Evolutionary conservation across 2,329 filamentous ascomycete species (phyloP).

Genomic region (Nannizziopsis arthrosporioides): DNA sequence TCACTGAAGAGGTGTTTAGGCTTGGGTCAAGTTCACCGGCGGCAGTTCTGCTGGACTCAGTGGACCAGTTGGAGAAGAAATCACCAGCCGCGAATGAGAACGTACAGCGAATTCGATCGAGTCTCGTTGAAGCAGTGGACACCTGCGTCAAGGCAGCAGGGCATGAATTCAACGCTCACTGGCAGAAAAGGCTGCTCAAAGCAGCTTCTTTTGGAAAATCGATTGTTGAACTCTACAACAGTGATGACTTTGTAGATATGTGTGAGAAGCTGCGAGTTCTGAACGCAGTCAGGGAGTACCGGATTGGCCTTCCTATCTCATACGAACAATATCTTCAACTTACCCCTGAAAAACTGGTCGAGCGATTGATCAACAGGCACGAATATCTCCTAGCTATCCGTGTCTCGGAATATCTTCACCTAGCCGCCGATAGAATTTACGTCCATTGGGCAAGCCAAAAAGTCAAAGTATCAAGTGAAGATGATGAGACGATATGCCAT

Average conservation of each 20-base stretch:
- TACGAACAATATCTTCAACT: constrained; percentile 90
- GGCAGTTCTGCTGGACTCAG: constrained; percentile 84
- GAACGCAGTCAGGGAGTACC: constrained; percentile 83
- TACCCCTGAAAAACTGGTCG: constrained; percentile 77
- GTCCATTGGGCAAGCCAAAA: constrained; percentile 96
- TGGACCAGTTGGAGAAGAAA: constrained; percentile 79
- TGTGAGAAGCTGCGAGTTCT: constrained; percentile 86
- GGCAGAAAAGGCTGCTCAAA: constrained; percentile 93
- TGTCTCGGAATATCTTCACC: constrained; percentile 72
- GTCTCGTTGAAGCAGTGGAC: constrained; percentile 84
- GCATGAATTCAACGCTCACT: constrained; percentile 76
- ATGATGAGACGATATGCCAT: constrained; percentile 77
- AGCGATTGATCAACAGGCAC: constrained; percentile 72
- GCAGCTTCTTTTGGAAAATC: constrained; percentile 97
- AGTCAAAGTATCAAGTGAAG: constrained; percentile 69
- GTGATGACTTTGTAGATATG: constrained; percentile 98
- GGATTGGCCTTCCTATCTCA: constrained; percentile 77
- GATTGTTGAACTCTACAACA: constrained; percentile 91
- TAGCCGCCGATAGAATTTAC: constrained; percentile 82
- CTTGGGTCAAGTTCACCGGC: constrained; percentile 79
- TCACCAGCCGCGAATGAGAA: constrained; percentile 97
- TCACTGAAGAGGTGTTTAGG: constrained; percentile 79
- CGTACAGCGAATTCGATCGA: constrained; percentile 82
- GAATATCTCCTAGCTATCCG: constrained; percentile 85
- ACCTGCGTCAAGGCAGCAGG: constrained; percentile 87